phyloP scores from a whole-genome alignment of 345 rosid species.

The Eucalyptus sp. region DNA sequence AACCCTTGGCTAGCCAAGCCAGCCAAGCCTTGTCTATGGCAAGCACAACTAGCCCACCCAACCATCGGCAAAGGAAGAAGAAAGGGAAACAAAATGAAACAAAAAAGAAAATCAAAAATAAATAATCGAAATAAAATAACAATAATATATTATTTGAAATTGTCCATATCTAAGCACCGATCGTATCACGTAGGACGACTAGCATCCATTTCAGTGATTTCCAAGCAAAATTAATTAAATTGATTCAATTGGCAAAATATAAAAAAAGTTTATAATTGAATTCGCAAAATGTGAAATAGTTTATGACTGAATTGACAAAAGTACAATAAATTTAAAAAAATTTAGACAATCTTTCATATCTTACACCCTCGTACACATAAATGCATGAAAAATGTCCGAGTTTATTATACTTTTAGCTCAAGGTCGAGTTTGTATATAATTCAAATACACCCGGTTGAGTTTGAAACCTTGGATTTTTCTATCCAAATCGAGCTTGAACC shows the following conservation, averaged over 20 bases:
- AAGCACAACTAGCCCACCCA: no score
- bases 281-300: fast-evolving
- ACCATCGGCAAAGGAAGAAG: no score
- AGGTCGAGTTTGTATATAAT: background rate
- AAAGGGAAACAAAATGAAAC: no score
- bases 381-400: background rate
- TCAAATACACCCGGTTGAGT: background rate
- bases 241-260: no score
- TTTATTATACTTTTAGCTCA: background rate
- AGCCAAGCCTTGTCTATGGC: no score
- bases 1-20: fast-evolving
- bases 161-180: fast-evolving
- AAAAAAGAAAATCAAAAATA: fast-evolving
- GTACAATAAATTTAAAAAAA: no score
- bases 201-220: fast-evolving
- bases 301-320: no score
- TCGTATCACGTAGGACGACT: fast-evolving
- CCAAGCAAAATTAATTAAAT: no score
- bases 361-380: background rate
- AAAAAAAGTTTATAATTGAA: no score
- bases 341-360: no score
- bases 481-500: background rate
- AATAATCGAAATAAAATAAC: no score
- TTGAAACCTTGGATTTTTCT: background rate
- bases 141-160: no score